Percentiles rank a stretch among this genome's conserved stretches.
phyloP scores from a whole-genome alignment of 179 eudicot species.

The Sideroxylon spinosum region DNA sequence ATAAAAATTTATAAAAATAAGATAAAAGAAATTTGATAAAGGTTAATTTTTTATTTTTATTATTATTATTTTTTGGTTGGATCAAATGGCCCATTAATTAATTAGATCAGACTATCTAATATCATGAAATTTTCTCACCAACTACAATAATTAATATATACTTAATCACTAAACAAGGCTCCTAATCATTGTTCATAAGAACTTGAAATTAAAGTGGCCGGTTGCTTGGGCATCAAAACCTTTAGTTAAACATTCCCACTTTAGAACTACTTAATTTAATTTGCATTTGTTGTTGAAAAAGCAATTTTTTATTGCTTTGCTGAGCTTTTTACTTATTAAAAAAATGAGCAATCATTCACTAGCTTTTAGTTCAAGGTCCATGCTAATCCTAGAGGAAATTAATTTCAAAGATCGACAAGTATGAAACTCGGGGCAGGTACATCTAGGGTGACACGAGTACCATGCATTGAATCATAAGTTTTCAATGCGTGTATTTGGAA shows the following conservation, averaged over 20 bases:
- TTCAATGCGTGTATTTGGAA: too few species aligned
- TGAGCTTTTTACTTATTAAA: not conserved
- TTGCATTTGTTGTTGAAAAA: not conserved
- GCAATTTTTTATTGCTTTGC: not conserved
- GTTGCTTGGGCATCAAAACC: not conserved
- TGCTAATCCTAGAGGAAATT: not conserved
- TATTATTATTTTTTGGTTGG: too few species aligned
- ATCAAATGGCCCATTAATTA: too few species aligned
- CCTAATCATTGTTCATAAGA: not conserved
- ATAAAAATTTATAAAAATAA: too few species aligned
- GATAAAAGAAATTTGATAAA: too few species aligned
- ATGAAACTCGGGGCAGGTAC: not conserved
- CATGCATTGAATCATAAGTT: not conserved
- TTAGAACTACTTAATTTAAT: not conserved
- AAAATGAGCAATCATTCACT: not conserved
- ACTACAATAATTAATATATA: not conserved
- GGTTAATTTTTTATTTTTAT: too few species aligned
- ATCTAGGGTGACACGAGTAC: not conserved
- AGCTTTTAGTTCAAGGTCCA: not conserved
- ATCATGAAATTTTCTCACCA: too few species aligned
- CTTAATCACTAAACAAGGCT: not conserved
- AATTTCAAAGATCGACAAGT: too few species aligned
- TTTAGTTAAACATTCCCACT: not conserved
- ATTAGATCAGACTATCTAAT: too few species aligned
- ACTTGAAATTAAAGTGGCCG: not conserved